These are phyloP conservation scores for Selaginella tamariscina DNA, from an alignment of 75 land plant species.

Conservation along the genomic window DNA sequence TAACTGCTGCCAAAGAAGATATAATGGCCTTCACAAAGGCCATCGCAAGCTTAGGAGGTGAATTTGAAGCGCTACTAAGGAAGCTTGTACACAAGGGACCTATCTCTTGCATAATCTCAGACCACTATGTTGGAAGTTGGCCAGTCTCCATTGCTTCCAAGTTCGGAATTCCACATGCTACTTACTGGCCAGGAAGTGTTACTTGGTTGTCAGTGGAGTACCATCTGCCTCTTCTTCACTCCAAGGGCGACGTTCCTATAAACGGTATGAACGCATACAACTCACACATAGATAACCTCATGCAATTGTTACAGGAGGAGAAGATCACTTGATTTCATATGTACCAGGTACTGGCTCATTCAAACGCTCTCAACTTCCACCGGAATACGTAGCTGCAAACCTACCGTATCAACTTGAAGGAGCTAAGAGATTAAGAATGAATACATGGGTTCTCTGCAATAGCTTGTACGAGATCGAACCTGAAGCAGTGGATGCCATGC, in stretches of 20 bases:
- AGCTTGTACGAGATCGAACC: background rate
- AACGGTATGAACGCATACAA: background rate
- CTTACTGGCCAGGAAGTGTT: background rate
- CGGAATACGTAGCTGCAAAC: background rate
- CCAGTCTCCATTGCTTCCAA: background rate
- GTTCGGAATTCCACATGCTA: background rate
- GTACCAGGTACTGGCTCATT: background rate
- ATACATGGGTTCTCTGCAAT: background rate
- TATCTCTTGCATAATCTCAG: background rate
- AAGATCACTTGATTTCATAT: background rate
- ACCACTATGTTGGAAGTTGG: background rate
- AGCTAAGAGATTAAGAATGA: background rate
- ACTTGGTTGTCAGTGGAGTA: background rate
- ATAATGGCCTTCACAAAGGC: background rate
- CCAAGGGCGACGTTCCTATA: constrained; percentile 2
- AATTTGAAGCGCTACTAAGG: background rate
- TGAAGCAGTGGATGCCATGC: background rate
- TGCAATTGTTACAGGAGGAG: background rate
- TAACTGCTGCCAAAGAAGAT: background rate
- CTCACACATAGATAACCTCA: background rate
- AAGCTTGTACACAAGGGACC: background rate
- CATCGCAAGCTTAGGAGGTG: background rate
- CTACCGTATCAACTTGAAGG: background rate
- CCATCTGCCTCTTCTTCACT: constrained; percentile 1
- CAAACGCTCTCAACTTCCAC: background rate